Percentiles rank a stretch among this genome's conserved stretches.
Evolutionary conservation across 176 grass and related monocot genomes (phyloP).

Genomic region (Metroxylon sagu): DNA sequence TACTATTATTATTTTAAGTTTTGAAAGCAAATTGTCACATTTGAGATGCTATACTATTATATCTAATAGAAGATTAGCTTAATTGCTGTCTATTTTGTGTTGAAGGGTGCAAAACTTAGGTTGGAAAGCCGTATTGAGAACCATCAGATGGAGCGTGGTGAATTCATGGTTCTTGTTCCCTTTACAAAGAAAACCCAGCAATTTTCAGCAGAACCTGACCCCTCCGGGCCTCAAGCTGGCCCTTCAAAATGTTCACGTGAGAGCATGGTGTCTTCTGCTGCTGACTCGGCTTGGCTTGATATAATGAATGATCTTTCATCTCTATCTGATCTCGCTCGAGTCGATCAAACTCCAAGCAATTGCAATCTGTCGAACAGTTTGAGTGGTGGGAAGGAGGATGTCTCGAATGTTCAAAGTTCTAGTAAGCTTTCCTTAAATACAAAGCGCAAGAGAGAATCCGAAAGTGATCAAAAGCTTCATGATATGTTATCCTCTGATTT

Average conservation of each 20-base stretch:
- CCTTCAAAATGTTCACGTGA: constrained; percentile 9
- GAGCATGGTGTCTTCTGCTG: constrained; percentile 21
- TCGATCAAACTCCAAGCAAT: constrained; percentile 26
- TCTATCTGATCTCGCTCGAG: constrained; percentile 29
- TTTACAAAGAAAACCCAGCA: constrained; percentile 37
- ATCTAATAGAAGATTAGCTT: too few species aligned
- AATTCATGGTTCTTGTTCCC: constrained; percentile 61
- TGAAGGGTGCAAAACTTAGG: constrained; percentile 61
- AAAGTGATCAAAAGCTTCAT: constrained; percentile 23
- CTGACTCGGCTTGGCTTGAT: constrained; percentile 61
- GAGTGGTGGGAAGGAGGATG: constrained; percentile 2
- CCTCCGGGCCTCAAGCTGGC: constrained; percentile 13
- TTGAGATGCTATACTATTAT: too few species aligned
- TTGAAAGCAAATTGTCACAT: too few species aligned
- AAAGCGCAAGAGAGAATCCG: constrained; percentile 26
- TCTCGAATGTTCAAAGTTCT: neutral
- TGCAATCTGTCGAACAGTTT: constrained; percentile 3
- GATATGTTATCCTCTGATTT: constrained; percentile 18
- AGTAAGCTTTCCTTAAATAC: constrained; percentile 23
- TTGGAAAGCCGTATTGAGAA: constrained; percentile 33
- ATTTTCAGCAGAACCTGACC: constrained; percentile 7
- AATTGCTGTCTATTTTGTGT: constrained; percentile 2
- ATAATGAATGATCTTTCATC: constrained; percentile 77
- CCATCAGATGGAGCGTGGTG: constrained; percentile 7
- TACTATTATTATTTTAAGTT: neutral